Conservation (phyloP, 345 rosid species). For the Salix koriyanagi region DNA sequence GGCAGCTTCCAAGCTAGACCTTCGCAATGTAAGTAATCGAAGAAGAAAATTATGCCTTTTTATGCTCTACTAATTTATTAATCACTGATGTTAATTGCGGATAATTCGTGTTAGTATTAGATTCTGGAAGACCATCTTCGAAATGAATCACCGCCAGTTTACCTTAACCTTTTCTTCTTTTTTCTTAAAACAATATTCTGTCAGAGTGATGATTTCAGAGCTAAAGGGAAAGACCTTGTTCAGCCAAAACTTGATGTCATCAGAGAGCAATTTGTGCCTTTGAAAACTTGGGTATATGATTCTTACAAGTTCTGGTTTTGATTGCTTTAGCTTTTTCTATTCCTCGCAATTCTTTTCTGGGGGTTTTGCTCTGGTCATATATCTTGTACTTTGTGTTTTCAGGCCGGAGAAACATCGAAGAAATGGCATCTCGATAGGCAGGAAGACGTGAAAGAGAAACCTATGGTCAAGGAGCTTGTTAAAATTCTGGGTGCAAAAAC, state of each 20-base stretch:
- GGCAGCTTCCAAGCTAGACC: conserved; percentile 59
- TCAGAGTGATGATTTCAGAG: conserved; percentile 59
- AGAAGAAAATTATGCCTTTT: too few species aligned
- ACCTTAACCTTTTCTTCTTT: too few species aligned
- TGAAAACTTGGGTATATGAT: conserved; percentile 64
- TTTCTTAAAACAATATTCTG: not conserved
- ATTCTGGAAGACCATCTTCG: not conserved
- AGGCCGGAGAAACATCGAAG: conserved; percentile 61
- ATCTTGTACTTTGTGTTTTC: conserved; percentile 16
- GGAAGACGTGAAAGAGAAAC: conserved; percentile 52
- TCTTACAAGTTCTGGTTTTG: conserved; percentile 2
- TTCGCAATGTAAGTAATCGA: conserved; percentile 47
- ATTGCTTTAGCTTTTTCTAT: not conserved
- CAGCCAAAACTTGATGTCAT: conserved; percentile 57
- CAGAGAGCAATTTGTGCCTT: conserved; percentile 55
- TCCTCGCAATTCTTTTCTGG: too few species aligned
- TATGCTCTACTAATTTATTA: too few species aligned
- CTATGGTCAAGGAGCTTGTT: conserved; percentile 70
- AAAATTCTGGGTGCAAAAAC: conserved; percentile 50
- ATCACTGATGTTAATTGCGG: too few species aligned
- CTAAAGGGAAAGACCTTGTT: conserved; percentile 53
- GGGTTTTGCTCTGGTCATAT: not conserved
- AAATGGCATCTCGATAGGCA: conserved; percentile 60
- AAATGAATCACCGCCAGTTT: too few species aligned
- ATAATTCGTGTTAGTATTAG: not conserved